phyloP scores from a whole-genome alignment of 306 rosid species.

The Ceratonia siliqua region DNA sequence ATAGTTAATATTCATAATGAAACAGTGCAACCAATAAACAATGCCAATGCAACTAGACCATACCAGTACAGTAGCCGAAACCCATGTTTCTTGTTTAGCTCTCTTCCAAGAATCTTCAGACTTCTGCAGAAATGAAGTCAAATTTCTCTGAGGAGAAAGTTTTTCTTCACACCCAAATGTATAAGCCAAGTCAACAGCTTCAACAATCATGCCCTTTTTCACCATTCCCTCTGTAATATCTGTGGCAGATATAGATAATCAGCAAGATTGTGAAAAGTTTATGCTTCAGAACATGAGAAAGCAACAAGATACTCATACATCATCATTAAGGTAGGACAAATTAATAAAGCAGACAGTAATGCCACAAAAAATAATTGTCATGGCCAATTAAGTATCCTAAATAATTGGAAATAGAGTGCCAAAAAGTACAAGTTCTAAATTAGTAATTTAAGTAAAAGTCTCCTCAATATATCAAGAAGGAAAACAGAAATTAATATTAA shows the following conservation, averaged over 20 bases:
- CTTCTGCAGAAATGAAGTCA: slow-evolving; percentile 51
- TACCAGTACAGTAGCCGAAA: slow-evolving; percentile 45
- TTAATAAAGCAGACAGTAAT: not conserved
- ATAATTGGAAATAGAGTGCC: slow-evolving; percentile 7
- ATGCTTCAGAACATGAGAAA: slow-evolving; percentile 18
- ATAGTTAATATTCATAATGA: slow-evolving; percentile 29
- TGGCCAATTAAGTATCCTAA: slow-evolving; percentile 7
- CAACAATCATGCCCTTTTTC: slow-evolving; percentile 44
- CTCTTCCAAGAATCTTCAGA: slow-evolving; percentile 59
- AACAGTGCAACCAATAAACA: slow-evolving; percentile 25
- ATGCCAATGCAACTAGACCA: slow-evolving; percentile 24
- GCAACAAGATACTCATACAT: slow-evolving; percentile 19
- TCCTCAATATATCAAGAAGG: not conserved
- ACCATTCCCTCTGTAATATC: slow-evolving; percentile 49
- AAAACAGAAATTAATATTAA: not conserved
- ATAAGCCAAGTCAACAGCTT: slow-evolving; percentile 57
- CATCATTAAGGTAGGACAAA: not conserved
- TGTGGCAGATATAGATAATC: slow-evolving; percentile 32
- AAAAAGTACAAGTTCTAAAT: slow-evolving; percentile 5
- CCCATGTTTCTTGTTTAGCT: slow-evolving; percentile 39
- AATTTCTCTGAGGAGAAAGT: slow-evolving; percentile 42
- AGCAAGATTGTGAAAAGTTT: not conserved
- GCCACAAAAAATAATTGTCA: not conserved
- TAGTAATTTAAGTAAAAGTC: not conserved
- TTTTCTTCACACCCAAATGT: slow-evolving; percentile 61